A percentile compares a stretch with the other conserved stretches of the same genome.
phyloP scores from a whole-genome alignment of 306 rosid species.

The Vicia villosa region DNA sequence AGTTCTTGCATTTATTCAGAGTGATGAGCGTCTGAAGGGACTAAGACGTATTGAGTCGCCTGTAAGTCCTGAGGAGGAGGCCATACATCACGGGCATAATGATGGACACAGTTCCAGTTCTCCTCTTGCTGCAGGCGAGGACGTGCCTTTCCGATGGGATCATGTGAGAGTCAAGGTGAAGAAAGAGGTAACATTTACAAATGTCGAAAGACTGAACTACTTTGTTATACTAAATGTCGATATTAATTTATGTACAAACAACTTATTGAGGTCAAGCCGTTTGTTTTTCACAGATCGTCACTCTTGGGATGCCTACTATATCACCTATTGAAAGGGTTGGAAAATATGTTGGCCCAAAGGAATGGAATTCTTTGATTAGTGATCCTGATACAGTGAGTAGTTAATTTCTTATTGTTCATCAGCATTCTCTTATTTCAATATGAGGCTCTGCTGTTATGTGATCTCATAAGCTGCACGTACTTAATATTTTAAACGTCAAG shows the following conservation, averaged over 20 bases:
- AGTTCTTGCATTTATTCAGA: constrained; percentile 71
- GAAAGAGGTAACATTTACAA: constrained; percentile 68
- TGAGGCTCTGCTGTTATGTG: constrained; percentile 21
- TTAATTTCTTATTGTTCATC: constrained; percentile 2
- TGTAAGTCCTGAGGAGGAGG: constrained; percentile 94
- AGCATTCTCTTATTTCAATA: constrained; percentile 3
- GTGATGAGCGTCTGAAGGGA: constrained; percentile 61
- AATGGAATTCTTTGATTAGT: constrained; percentile 80
- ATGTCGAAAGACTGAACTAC: constrained; percentile 4
- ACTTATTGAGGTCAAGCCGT: not conserved
- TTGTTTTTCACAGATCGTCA: constrained; percentile 68
- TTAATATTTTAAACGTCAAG: constrained; percentile 10
- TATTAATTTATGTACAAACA: not conserved
- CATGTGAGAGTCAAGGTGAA: constrained; percentile 96
- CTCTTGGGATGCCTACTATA: constrained; percentile 83
- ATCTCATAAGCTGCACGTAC: constrained; percentile 6
- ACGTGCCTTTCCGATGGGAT: constrained; percentile 92
- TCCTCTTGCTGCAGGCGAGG: constrained; percentile 96
- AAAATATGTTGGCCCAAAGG: constrained; percentile 74
- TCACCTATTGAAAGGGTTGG: constrained; percentile 86
- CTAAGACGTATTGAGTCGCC: constrained; percentile 80
- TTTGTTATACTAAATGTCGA: constrained; percentile 17
- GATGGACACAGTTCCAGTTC: constrained; percentile 75
- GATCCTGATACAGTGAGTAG: constrained; percentile 78
- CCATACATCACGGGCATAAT: constrained; percentile 83